phyloP scores from a whole-genome alignment of 2,329 filamentous ascomycete species.

The Arachnopeziza araneosa region DNA sequence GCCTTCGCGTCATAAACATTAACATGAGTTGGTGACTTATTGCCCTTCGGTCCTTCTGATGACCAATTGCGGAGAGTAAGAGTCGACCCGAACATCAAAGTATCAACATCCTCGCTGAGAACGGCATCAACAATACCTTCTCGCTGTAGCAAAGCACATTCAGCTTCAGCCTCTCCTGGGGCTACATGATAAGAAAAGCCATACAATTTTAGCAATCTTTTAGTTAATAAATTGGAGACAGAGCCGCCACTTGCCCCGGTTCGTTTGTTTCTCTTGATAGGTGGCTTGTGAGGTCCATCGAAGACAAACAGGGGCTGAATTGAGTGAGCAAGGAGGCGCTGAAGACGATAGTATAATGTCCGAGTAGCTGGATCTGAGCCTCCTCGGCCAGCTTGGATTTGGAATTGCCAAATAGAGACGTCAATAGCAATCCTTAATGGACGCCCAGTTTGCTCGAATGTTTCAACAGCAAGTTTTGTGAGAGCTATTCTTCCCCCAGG shows the following conservation, averaged over 20 bases:
- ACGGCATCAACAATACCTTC: slow-evolving; percentile 86
- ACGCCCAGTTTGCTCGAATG: slow-evolving; percentile 62
- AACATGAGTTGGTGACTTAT: slow-evolving; percentile 75
- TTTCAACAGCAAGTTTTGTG: slow-evolving; percentile 73
- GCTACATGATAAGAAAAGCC: slow-evolving; percentile 80
- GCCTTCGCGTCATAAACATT: slow-evolving; percentile 67
- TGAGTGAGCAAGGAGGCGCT: slow-evolving; percentile 69
- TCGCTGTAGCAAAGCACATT: slow-evolving; percentile 81
- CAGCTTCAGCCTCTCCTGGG: slow-evolving; percentile 91
- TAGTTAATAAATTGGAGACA: slow-evolving; percentile 69
- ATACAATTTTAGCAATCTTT: slow-evolving; percentile 77
- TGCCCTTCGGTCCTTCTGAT: slow-evolving; percentile 58
- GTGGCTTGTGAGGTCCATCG: slow-evolving; percentile 78
- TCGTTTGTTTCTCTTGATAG: slow-evolving; percentile 81
- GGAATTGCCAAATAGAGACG: slow-evolving; percentile 96
- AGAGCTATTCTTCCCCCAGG: slow-evolving; percentile 73
- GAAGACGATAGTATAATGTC: slow-evolving; percentile 86
- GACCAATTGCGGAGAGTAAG: slow-evolving; percentile 79
- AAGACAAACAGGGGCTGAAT: slow-evolving; percentile 88
- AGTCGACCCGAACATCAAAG: slow-evolving; percentile 91
- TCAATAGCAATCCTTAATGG: slow-evolving; percentile 88
- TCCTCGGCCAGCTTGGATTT: slow-evolving; percentile 78
- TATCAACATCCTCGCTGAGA: slow-evolving; percentile 93
- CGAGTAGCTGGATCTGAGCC: slow-evolving; percentile 86
- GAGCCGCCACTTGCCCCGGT: slow-evolving; percentile 58